Evolutionary conservation across 163 green algal species (phyloP).

Genomic region (Scenedesmus sp.): DNA sequence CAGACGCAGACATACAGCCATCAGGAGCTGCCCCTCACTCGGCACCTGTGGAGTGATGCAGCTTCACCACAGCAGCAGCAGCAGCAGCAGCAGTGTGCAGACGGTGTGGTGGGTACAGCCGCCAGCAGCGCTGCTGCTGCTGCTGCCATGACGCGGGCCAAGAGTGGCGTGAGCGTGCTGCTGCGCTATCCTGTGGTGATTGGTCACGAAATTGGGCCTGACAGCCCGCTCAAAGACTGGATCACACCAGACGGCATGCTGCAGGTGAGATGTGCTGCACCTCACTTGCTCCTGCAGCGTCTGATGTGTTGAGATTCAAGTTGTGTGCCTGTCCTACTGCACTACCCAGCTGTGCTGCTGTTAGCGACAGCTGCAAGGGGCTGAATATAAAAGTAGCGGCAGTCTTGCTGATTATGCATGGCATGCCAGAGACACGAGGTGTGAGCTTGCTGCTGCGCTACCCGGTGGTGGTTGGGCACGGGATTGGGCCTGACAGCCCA

Average conservation of each 20-base stretch:
- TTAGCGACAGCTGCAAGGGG: not conserved
- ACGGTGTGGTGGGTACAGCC: not conserved
- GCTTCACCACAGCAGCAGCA: not conserved
- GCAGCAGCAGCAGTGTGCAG: not conserved
- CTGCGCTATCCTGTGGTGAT: slow-evolving; percentile 81
- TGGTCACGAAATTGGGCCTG: slow-evolving; percentile 74
- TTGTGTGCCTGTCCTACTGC: not conserved
- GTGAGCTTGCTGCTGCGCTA: slow-evolving; percentile 75
- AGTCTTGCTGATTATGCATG: too few relatives aligned
- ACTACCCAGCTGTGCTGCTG: not conserved
- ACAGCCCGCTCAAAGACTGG: slow-evolving; percentile 81
- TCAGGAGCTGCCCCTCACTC: slow-evolving; percentile 55
- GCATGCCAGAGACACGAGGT: too few relatives aligned
- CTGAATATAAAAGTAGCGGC: too few relatives aligned
- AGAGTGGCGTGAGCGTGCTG: slow-evolving; percentile 63
- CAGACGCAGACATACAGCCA: slow-evolving; percentile 59
- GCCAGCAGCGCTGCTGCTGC: not conserved
- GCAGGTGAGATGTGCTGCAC: slow-evolving; percentile 5
- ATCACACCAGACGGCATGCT: slow-evolving; percentile 43
- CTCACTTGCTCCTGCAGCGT: not conserved
- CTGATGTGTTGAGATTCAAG: not conserved
- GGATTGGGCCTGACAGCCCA: slow-evolving; percentile 77
- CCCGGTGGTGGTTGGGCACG: slow-evolving; percentile 76
- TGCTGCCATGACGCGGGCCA: slow-evolving; percentile 16
- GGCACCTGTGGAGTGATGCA: not conserved